These are phyloP conservation scores for Xylariaceae sp. DNA, from an alignment of 2,329 filamentous ascomycete genomes.

Conservation along the genomic window DNA sequence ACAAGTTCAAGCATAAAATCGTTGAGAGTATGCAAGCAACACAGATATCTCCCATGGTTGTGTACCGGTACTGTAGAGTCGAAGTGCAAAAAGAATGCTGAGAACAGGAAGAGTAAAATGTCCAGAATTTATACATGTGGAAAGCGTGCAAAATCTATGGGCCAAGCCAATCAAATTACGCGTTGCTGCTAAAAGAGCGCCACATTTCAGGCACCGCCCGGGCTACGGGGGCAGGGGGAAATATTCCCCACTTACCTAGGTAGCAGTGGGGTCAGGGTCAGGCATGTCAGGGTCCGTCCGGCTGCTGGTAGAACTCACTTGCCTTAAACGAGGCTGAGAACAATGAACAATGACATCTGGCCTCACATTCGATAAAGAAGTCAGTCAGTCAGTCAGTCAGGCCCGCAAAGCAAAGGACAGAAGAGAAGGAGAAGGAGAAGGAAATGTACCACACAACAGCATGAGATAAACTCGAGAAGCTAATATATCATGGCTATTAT, in stretches of 20 bases:
- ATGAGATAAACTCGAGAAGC: conserved; percentile 23
- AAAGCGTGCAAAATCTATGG: neutral
- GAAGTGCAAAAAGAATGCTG: neutral
- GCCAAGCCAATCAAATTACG: conserved; percentile 20
- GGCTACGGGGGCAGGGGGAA: no score
- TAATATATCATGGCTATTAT: conserved; percentile 45
- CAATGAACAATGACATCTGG: conserved; percentile 20
- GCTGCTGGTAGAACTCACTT: no score
- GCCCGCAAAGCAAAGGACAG: neutral
- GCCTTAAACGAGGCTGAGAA: conserved; percentile 18
- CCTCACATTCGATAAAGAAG: conserved; percentile 13
- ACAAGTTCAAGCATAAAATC: neutral
- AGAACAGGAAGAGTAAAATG: neutral
- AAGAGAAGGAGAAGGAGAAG: no score
- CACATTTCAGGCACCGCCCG: neutral
- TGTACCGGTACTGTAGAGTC: neutral
- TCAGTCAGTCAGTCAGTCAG: neutral
- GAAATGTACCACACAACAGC: neutral
- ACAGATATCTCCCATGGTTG: neutral
- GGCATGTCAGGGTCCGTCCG: no score
- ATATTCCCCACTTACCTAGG: no score
- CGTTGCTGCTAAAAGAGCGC: neutral
- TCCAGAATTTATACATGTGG: conserved; percentile 10
- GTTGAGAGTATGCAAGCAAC: neutral
- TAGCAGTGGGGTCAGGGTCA: no score